Evolutionary conservation across 345 rosid species (phyloP).

Genomic region (Moricandia moricandioides): DNA sequence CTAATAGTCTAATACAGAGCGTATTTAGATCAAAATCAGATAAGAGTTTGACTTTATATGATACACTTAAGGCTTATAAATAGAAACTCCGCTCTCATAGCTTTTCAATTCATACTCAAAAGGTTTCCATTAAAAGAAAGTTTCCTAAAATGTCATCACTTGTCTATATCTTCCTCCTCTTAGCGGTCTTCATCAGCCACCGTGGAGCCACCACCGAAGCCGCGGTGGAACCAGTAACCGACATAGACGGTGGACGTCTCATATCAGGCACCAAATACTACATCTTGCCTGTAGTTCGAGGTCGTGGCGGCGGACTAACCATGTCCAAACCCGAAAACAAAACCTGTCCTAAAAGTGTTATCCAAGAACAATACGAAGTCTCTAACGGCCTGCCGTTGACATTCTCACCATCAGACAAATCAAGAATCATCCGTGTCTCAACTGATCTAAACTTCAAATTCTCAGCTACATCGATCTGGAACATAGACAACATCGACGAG

Average conservation of each 20-base stretch:
- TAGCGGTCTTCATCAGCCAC: constrained; percentile 18
- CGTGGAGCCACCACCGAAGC: constrained; percentile 17
- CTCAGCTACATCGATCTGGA: constrained; percentile 46
- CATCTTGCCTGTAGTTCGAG: constrained; percentile 37
- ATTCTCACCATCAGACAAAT: constrained; percentile 26
- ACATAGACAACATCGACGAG: constrained; percentile 42
- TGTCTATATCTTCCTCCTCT: constrained; percentile 3
- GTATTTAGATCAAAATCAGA: constrained; percentile 7
- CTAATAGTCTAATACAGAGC: constrained; percentile 3
- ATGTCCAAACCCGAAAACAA: constrained; percentile 8
- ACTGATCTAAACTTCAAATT: constrained; percentile 46
- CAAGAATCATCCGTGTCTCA: constrained; percentile 24
- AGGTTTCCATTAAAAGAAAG: constrained; percentile 18
- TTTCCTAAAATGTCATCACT: constrained; percentile 18
- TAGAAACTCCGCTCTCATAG: background rate
- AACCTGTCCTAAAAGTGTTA: constrained; percentile 27
- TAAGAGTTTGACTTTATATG: background rate
- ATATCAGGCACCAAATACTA: constrained; percentile 16
- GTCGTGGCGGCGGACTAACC: constrained; percentile 36
- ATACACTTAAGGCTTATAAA: constrained; percentile 4
- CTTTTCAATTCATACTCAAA: background rate
- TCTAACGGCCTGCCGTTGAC: constrained; percentile 29
- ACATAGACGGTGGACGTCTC: constrained; percentile 15
- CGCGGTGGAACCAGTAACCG: constrained; percentile 19
- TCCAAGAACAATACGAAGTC: constrained; percentile 29